Percentiles rank a stretch among this genome's conserved stretches.
phyloP scores from a whole-genome alignment of 306 rosid genomes.

The Trifolium repens region DNA sequence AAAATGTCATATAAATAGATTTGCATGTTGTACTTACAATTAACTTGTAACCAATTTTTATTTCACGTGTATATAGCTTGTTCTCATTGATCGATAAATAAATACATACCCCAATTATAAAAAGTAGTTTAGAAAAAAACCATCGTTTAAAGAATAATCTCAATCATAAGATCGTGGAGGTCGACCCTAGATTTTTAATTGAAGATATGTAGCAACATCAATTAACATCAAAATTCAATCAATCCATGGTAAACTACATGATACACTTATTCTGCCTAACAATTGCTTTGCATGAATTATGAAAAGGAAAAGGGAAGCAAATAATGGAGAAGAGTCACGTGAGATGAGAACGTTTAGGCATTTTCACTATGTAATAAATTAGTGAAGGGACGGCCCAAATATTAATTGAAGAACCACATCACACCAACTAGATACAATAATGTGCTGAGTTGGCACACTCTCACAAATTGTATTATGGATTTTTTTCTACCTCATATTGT shows the following conservation, averaged over 20 bases:
- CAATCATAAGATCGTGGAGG: too few relatives aligned
- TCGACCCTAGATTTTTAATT: not conserved
- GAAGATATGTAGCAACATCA: not conserved
- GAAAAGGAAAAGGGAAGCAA: not conserved
- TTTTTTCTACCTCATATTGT: constrained; percentile 38
- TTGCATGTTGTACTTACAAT: too few relatives aligned
- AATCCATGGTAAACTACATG: not conserved
- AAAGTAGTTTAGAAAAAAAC: too few relatives aligned
- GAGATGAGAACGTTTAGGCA: constrained; percentile 38
- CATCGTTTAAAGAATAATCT: too few relatives aligned
- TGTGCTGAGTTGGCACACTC: constrained; percentile 51
- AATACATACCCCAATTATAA: too few relatives aligned
- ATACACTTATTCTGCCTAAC: not conserved
- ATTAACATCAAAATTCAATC: not conserved
- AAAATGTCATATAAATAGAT: too few relatives aligned
- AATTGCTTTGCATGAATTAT: not conserved
- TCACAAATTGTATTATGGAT: constrained; percentile 42
- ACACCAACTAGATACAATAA: constrained; percentile 51
- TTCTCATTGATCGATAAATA: too few relatives aligned
- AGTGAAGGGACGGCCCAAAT: constrained; percentile 34
- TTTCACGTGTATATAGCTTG: too few relatives aligned
- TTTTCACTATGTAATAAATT: constrained; percentile 22
- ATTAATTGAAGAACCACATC: constrained; percentile 50
- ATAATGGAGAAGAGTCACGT: constrained; percentile 51
- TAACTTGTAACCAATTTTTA: too few relatives aligned